Base-by-base conservation (phyloP, 2,329 filamentous ascomycete genomes). In the Arthrinium phaeospermum region DNA sequence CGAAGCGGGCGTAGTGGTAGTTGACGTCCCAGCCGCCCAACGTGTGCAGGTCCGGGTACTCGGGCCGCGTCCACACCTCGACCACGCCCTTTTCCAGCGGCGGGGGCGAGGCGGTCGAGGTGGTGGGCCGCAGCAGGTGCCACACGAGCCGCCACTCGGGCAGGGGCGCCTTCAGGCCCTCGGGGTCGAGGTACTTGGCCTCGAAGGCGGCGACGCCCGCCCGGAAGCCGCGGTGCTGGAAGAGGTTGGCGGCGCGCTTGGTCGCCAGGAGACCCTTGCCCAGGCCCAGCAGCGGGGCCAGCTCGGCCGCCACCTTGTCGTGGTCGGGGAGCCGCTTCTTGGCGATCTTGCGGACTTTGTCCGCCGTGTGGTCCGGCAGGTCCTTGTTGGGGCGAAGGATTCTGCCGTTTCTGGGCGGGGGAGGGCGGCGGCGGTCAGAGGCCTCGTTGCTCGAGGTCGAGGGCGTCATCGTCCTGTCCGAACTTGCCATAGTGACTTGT, bases 1-100 rank as follows among this genome's bases (percentile, higher is more conserved):
- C 45, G 41, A 68, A 68, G 4, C 45, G 37, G 67, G 41, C 67
- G 67, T 68, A 68, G 41, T 68, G 67, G 67, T 27, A 68, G 67
- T 68, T 68, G n/a, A 68, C 67, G 67, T 68, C 67, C 67, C 45
- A 64, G 30, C 57, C 57, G 30, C 57, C 57, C 30, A 41, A 8
- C 7, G 30, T 13, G 16, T 41, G 19, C 8, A 64, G 8, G 8
- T 64, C 57, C 19, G 57, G 57, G 57, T 64, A 64, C 34, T 64
- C 30, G 8, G 67, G 45, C n/a, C 67, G 67, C 22, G 67, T 41
- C 57, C 34, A 64, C 7, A 64, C 57, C n/a, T 53, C n/a, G n/a
- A 14, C 49, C 24, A 51, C 22, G n/a, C n/a, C 14, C 22, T 24
- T 10, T 19, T 14, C n/a, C 24, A 27, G 13, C 6, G 37, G 37